Percentiles rank a stretch among this genome's conserved stretches.
phyloP scores from a whole-genome alignment of 192 early-diverging fungal species.

The Funneliformis mosseae region DNA sequence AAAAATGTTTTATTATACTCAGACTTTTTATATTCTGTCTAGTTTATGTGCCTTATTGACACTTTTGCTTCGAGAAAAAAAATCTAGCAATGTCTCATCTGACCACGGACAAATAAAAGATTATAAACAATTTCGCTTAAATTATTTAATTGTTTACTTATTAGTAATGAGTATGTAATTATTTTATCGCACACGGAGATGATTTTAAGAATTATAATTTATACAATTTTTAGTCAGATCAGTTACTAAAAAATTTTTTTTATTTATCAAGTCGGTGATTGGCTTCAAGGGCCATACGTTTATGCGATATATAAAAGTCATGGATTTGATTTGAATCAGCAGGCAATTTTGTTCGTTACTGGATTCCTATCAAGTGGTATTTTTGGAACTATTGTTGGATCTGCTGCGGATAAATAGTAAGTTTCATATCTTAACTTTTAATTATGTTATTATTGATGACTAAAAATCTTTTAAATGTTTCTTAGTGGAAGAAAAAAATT shows the following conservation, averaged over 20 bases:
- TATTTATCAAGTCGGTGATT: constrained; percentile 46
- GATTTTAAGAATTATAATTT: background rate
- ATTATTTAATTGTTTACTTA: constrained; percentile 40
- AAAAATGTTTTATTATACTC: background rate
- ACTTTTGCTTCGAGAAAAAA: background rate
- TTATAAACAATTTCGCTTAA: constrained; percentile 26
- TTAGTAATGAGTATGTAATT: constrained; percentile 37
- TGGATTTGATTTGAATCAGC: constrained; percentile 56
- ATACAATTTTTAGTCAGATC: background rate
- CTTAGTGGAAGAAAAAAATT: constrained; percentile 25
- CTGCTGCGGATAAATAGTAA: constrained; percentile 69
- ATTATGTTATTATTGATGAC: background rate
- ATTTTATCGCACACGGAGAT: background rate
- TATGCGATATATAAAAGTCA: constrained; percentile 68
- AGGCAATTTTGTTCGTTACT: constrained; percentile 70
- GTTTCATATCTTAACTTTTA: constrained; percentile 4
- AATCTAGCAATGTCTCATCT: background rate
- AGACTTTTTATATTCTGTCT: background rate
- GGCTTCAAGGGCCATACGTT: constrained; percentile 65
- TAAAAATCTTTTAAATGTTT: background rate
- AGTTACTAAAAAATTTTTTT: background rate
- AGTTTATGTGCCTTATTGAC: background rate
- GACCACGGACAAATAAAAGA: background rate
- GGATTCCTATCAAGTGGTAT: constrained; percentile 73
- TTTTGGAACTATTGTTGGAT: constrained; percentile 71